Percentiles rank a stretch among this genome's conserved stretches.
These are phyloP conservation scores for Linnemannia schmuckeri DNA, from an alignment of 192 early-diverging fungal genomes.

Conservation along the genomic window DNA sequence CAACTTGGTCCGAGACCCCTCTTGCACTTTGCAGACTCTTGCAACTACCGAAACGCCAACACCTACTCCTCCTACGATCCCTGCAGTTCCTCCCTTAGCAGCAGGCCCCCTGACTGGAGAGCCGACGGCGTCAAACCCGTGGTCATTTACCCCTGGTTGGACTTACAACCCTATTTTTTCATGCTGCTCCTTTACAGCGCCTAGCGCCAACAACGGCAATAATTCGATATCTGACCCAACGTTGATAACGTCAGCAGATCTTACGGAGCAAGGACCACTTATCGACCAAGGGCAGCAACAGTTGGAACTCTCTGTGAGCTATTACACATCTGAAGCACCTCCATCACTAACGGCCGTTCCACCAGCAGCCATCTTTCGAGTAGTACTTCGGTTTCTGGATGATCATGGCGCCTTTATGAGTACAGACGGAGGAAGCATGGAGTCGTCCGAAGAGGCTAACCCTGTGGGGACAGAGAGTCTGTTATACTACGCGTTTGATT, in stretches of 20 bases:
- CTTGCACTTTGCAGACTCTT: conserved; percentile 35
- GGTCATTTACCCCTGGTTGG: conserved; percentile 53
- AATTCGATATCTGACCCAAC: conserved; percentile 7
- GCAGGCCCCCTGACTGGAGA: conserved; percentile 29
- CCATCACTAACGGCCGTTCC: neutral
- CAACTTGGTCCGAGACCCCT: conserved; percentile 47
- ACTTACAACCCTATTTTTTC: conserved; percentile 47
- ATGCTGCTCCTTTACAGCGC: conserved; percentile 30
- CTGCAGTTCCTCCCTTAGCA: conserved; percentile 20
- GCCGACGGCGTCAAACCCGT: conserved; percentile 15
- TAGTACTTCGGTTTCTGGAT: conserved; percentile 41
- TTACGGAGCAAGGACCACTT: conserved; percentile 10
- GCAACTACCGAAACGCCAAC: neutral
- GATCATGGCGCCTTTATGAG: conserved; percentile 28
- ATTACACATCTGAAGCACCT: conserved; percentile 27
- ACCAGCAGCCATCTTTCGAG: conserved; percentile 21
- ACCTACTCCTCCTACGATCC: conserved; percentile 28
- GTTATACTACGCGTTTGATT: conserved; percentile 46
- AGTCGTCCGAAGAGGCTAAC: neutral
- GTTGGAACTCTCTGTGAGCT: conserved; percentile 35
- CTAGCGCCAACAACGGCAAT: neutral
- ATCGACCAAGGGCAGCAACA: conserved; percentile 49
- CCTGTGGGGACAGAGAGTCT: conserved; percentile 32
- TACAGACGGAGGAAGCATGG: neutral
- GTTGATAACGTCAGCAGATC: conserved; percentile 36